Base-by-base conservation (phyloP, 257 asterid genomes). In the Plantago ovata region DNA sequence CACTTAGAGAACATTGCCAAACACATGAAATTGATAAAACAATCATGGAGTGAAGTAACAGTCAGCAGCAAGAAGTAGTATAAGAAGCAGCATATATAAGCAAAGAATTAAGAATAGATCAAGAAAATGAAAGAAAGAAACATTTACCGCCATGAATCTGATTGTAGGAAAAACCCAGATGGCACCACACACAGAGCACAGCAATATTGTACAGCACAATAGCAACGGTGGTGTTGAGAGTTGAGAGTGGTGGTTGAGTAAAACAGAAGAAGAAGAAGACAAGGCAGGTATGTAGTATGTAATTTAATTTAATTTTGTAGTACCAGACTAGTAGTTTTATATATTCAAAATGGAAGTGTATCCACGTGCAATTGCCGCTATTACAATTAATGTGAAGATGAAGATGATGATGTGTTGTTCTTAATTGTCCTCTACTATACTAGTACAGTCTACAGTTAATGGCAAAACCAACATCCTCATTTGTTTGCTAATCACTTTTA, bases 61-160 rank as follows among this genome's bases (percentile, higher is more conserved):
- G 4, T 11, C 38, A 32, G 16, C 16, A 33, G 10, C 20, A 24
- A 28, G 41, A 24, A 65, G 66, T 58, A 67, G 28, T 48, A 22
- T 13, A 38, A 53, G 24, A 41, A 64, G 13, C 9, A 3, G 22
- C 24, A 38, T 19, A 62, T 21, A 32, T 10, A 57, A 19, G 38
- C 22, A 13, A 58, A 11, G 8, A 64, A 15, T 9, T 6, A 16
- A 41, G 9, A 51, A 52, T 10, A 51, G 65, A 73, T 45, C 66
- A 62, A 65, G 49, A 65, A 63, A 47, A 50, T 64, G 64, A 41
- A 41, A 0, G 10, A 18, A 62, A 50, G 49, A 63, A 21, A 56
- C 23, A 68, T 77, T 72, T 64, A 77, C 84, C 19, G 74, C 75
- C 80, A 81, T 72, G 62, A 42, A 52, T 58, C 70, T 16, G 60